Evolutionary conservation across 768 basidiomycete species (phyloP).

Genomic region (Leccinum subgranulosum): DNA sequence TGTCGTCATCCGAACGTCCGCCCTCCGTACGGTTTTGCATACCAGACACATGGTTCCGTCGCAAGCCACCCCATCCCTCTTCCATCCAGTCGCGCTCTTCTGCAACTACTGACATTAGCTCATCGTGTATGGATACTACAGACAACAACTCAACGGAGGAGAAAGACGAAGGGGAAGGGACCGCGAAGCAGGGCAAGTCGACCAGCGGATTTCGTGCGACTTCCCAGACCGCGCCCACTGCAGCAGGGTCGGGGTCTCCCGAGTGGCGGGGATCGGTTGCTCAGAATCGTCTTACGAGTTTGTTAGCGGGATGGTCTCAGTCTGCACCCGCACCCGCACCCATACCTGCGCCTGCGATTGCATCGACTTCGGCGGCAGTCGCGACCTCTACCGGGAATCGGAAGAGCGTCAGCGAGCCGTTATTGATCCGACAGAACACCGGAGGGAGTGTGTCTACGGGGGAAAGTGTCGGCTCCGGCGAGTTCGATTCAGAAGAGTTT

Average conservation of each 20-base stretch:
- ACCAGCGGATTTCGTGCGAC: conserved; percentile 25
- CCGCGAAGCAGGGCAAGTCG: conserved; percentile 50
- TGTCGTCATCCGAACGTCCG: conserved; percentile 9
- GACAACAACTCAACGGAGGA: conserved; percentile 30
- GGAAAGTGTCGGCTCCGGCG: conserved; percentile 29
- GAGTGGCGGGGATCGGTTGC: conserved; percentile 56
- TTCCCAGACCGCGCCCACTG: conserved; percentile 9
- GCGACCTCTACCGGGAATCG: conserved; percentile 37
- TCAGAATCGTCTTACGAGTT: conserved; percentile 57
- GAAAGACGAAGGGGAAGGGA: conserved; percentile 47
- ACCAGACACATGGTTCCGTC: conserved; percentile 77
- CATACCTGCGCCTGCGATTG: background rate
- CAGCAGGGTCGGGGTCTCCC: conserved; percentile 31
- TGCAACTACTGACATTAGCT: conserved; percentile 44
- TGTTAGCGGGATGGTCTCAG: conserved; percentile 67
- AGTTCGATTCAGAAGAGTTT: conserved; percentile 47
- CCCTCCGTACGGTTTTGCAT: conserved; percentile 59
- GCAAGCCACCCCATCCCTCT: conserved; percentile 53
- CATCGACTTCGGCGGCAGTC: conserved; percentile 30
- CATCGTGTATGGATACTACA: background rate
- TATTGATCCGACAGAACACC: conserved; percentile 47
- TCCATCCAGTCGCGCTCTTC: conserved; percentile 51
- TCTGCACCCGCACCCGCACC: conserved; percentile 33
- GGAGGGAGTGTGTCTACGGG: conserved; percentile 28
- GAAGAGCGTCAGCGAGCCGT: conserved; percentile 73